Evolutionary conservation across 225 moss, liverwort and hornwort genomes (phyloP).

Genomic region (Thuidium tamariscinum): DNA sequence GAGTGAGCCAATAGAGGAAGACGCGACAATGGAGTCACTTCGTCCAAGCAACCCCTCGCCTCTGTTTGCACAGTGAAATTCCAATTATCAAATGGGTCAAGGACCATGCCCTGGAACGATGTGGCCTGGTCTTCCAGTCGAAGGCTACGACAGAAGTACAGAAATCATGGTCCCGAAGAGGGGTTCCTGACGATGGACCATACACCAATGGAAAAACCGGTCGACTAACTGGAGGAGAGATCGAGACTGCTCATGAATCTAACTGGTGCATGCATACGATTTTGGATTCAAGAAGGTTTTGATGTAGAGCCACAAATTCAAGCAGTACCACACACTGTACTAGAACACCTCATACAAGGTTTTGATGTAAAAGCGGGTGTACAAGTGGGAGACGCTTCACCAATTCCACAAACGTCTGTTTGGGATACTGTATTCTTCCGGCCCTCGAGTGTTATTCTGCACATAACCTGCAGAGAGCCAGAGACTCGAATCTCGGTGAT

Average conservation of each 20-base stretch:
- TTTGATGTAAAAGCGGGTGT: no score
- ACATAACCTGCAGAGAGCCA: no score
- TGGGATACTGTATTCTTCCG: no score
- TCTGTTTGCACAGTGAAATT: not conserved
- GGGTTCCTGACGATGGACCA: no score
- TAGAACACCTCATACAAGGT: no score
- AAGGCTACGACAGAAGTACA: not conserved
- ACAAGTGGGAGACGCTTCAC: no score
- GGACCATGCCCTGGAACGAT: not conserved
- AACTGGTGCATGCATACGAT: no score
- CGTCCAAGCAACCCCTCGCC: not conserved
- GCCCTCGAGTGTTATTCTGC: fast-evolving
- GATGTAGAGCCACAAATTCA: not conserved
- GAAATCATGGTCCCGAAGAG: not conserved
- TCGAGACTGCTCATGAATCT: not conserved
- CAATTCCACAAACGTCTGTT: not conserved
- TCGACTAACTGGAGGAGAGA: not conserved
- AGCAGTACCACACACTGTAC: not conserved
- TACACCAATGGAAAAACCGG: no score
- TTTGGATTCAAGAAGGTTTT: no score
- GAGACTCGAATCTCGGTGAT: no score
- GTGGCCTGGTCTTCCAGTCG: not conserved
- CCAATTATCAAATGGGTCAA: not conserved
- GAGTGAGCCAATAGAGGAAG: not conserved
- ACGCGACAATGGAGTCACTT: not conserved